Base-by-base conservation (phyloP, 2,329 filamentous ascomycete genomes). In the Chrysoporthe deuterocubensis region DNA sequence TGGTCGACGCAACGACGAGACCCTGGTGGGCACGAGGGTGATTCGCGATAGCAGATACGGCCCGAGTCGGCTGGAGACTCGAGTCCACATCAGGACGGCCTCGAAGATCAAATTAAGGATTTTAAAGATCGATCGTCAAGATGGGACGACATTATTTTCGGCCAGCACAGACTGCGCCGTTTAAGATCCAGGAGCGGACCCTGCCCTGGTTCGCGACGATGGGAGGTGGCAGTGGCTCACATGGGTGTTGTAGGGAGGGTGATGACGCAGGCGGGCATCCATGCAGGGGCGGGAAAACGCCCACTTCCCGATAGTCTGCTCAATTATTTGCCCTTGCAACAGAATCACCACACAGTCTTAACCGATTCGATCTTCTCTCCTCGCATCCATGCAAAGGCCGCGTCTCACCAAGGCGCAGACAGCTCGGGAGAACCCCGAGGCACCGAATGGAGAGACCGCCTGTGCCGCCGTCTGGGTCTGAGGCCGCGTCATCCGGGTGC, bases 91-190 rank as follows among this genome's bases (percentile, higher is more conserved):
- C 40, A 62, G 26, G 59, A 62, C 40, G 43, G 18, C 1, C 21
- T 48, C 21, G 43, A 62, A 34, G n/a, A 48, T 13, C 26, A 46
- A 21, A 60, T 4, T 18, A 34, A 26, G n/a, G 40, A 32, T 3
- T 32, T 8, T 40, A 4, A 40, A 60, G 21, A 32, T 32, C 44
- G 18, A 26, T 60, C 26, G 57, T 60, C 57, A 44, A 43, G 21
- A 60, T 60, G 57, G 57, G 37, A 42, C 40, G 57, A 60, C n/a
- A 40, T 60, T 58, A 40, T 58, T 58, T 58, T 58, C n/a, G 9
- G 32, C 26, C 11, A 54, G 26, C 21, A 32, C 32, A 54, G 26
- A 54, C 50, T 54, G 50, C 50, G 50, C 11, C 50, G 26, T 21
- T 52, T 21, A 54, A 54, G 50, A 21, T 16, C 32, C 11, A 54